Conservation (phyloP, 257 asterid genomes). For the Jasminum sambac region DNA sequence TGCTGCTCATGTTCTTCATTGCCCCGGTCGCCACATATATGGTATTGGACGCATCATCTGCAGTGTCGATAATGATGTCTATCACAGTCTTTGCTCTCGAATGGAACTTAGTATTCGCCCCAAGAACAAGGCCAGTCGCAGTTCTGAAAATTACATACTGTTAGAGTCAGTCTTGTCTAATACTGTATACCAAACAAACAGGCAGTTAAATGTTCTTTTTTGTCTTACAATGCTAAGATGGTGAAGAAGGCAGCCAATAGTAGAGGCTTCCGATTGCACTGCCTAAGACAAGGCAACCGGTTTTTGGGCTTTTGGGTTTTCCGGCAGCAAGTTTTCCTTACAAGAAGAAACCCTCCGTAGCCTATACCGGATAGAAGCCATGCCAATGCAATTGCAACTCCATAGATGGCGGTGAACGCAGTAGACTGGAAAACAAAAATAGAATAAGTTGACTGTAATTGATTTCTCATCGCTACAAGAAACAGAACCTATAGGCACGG, state of each 20-base stretch:
- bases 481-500: too few species aligned
- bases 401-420: slow-evolving; percentile 66
- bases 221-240: slow-evolving; percentile 60
- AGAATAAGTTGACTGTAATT: not conserved
- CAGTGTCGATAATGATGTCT: slow-evolving; percentile 68
- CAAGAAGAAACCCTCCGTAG: slow-evolving; percentile 52
- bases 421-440: slow-evolving; percentile 57
- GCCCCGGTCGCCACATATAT: slow-evolving; percentile 62
- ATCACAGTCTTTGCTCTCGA: slow-evolving; percentile 58
- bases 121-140: slow-evolving; percentile 70
- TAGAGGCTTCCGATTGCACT: slow-evolving; percentile 41
- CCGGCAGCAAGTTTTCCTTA: slow-evolving; percentile 26
- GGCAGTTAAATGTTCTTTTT: too few species aligned
- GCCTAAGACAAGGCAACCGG: slow-evolving; percentile 36
- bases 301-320: slow-evolving; percentile 40
- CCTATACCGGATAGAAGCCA: slow-evolving; percentile 71
- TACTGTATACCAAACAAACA: not conserved
- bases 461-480: too few species aligned
- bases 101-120: slow-evolving; percentile 67
- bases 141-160: slow-evolving; percentile 37
- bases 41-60: slow-evolving; percentile 70
- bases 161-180: not conserved
- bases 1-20: slow-evolving; percentile 53
- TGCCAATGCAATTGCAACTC: slow-evolving; percentile 54
- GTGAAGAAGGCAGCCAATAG: slow-evolving; percentile 54